A percentile compares a stretch with the other conserved stretches of the same genome.
phyloP scores from a whole-genome alignment of 2,329 filamentous ascomycete species.

The Chaetomium strumarium region DNA sequence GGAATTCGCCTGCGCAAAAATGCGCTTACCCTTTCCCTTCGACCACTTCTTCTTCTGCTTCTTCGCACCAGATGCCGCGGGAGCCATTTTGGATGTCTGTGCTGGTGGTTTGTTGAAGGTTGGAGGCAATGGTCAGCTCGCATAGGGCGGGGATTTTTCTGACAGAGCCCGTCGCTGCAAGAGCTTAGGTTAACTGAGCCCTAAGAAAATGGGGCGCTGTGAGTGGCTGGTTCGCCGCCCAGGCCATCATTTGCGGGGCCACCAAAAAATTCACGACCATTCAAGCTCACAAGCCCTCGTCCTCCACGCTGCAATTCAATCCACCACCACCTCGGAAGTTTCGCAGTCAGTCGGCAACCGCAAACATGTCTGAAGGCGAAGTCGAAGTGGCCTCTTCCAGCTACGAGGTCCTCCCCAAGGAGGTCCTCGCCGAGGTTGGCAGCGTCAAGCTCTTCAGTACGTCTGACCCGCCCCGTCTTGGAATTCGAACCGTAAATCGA shows the following conservation, averaged over 20 bases:
- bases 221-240: constrained; percentile 23
- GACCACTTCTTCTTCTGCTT: constrained; percentile 80
- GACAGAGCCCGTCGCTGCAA: constrained; percentile 12
- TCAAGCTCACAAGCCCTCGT: constrained; percentile 10
- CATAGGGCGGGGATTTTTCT: constrained; percentile 27
- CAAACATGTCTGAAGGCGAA: constrained; percentile 92
- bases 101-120: constrained; percentile 29
- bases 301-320: constrained; percentile 24
- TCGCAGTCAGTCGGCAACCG: constrained; percentile 28
- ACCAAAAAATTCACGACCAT: constrained; percentile 29
- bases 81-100: constrained; percentile 41
- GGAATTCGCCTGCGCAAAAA: constrained; percentile 7
- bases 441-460: constrained; percentile 83
- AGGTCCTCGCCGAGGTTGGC: constrained; percentile 82
- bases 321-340: constrained; percentile 24
- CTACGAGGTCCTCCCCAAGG: constrained; percentile 85
- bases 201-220: constrained; percentile 23
- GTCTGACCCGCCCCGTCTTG: constrained; percentile 11
- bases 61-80: constrained; percentile 59
- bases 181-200: constrained; percentile 29
- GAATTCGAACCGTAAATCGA: constrained; percentile 5
- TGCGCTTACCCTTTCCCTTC: constrained; percentile 62
- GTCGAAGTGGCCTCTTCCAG: constrained; percentile 76
- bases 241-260: constrained; percentile 25
- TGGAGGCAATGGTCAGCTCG: constrained; percentile 21